Evolutionary conservation across 2,329 filamentous ascomycete species (phyloP).

Genomic region (Thyridium curvatum): DNA sequence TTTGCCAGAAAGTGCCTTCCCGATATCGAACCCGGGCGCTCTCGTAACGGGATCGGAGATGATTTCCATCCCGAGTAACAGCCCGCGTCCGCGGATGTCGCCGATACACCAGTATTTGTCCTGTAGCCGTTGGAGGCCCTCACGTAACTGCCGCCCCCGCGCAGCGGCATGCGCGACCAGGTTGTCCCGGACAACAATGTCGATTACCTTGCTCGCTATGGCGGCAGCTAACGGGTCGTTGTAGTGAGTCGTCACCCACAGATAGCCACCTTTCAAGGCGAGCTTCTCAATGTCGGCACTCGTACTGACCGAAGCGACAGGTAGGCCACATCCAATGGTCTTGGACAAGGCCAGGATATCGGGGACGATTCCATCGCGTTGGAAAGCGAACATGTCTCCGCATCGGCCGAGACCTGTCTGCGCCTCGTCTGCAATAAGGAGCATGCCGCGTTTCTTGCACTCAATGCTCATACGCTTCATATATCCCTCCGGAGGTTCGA

Average conservation of each 20-base stretch:
- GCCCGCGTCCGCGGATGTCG: constrained; percentile 51
- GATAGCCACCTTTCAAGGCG: constrained; percentile 27
- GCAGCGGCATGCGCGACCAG: constrained; percentile 37
- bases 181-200: constrained; percentile 51
- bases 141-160: constrained; percentile 38
- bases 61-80: constrained; percentile 54
- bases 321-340: constrained; percentile 43
- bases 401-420: constrained; percentile 52
- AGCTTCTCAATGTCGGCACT: constrained; percentile 41
- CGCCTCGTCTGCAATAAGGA: constrained; percentile 54
- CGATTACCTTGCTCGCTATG: constrained; percentile 54
- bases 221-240: constrained; percentile 56
- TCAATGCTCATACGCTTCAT: constrained; percentile 42
- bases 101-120: constrained; percentile 54
- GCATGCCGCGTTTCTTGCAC: constrained; percentile 47
- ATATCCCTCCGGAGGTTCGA: constrained; percentile 48
- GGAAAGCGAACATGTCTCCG: constrained; percentile 53
- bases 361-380: constrained; percentile 35
- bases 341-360: constrained; percentile 47
- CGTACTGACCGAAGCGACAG: constrained; percentile 51
- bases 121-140: constrained; percentile 37
- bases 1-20: constrained; percentile 25
- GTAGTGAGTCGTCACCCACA: constrained; percentile 56
- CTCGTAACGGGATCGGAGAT: constrained; percentile 41
- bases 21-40: constrained; percentile 37